Conservation (phyloP, 2,329 filamentous ascomycete species). For the Berkeleyomyces basicola region DNA sequence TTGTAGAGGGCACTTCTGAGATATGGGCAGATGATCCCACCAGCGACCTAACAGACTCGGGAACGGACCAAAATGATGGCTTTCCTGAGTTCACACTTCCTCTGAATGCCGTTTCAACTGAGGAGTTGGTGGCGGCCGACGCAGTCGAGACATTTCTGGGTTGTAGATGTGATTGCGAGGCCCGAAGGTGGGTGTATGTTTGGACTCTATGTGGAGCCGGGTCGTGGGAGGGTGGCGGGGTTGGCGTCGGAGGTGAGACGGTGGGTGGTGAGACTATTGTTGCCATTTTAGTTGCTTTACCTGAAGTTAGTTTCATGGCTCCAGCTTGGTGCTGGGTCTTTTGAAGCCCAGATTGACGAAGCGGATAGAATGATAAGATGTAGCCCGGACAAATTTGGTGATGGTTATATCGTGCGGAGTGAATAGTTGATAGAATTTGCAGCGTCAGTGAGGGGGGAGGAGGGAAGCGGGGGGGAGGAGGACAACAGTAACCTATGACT, state of each 20-base stretch:
- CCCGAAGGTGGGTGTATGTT: conserved; percentile 3
- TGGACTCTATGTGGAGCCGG: conserved; percentile 2
- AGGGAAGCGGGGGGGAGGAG: not conserved
- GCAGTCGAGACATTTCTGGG: not conserved
- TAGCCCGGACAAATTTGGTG: not conserved
- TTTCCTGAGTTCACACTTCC: conserved; percentile 11
- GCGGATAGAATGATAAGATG: not conserved
- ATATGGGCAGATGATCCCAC: conserved; percentile 10
- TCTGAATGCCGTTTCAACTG: conserved; percentile 5
- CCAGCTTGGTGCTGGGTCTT: not conserved
- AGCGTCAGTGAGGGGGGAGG: not conserved
- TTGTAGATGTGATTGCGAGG: not conserved
- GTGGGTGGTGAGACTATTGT: not conserved
- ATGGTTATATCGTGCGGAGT: not conserved
- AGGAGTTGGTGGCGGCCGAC: not conserved
- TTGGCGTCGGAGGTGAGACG: not conserved
- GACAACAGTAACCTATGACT: not conserved
- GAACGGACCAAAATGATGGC: conserved; percentile 10
- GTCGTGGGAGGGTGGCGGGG: not conserved
- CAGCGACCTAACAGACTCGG: conserved; percentile 5
- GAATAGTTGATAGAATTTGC: not conserved
- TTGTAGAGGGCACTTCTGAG: conserved; percentile 4
- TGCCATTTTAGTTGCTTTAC: not conserved
- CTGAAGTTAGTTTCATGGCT: not conserved
- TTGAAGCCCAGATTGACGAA: not conserved